A percentile compares a stretch with the other conserved stretches of the same genome.
Evolutionary conservation across 2,329 filamentous ascomycete species (phyloP).

Genomic region (Fusarium stilboides): DNA sequence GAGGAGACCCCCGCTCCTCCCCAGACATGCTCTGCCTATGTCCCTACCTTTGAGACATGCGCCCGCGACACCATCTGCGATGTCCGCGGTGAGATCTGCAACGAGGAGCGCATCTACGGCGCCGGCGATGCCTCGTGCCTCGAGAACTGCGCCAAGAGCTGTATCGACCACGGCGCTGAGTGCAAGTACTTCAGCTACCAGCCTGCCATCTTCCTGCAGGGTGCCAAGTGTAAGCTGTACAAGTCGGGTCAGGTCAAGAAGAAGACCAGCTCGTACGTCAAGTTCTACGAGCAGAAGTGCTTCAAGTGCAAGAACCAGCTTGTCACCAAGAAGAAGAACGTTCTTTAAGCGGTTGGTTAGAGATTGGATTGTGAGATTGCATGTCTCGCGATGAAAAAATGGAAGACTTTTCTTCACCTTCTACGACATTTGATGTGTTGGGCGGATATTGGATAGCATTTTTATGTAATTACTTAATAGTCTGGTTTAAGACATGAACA

Average conservation of each 20-base stretch:
- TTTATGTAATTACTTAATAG: conserved; percentile 37
- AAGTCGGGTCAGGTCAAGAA: conserved; percentile 18
- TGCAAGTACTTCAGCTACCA: conserved; percentile 37
- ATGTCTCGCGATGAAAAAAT: not conserved
- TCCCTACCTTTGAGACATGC: conserved; percentile 26
- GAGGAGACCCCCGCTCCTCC: conserved; percentile 10
- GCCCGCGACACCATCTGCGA: conserved; percentile 26
- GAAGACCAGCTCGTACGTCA: conserved; percentile 8
- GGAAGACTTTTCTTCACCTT: conserved; percentile 31
- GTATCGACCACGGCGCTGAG: conserved; percentile 19
- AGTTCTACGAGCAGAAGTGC: conserved; percentile 39
- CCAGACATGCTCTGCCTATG: conserved; percentile 31
- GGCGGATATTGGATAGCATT: conserved; percentile 22
- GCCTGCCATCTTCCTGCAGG: not conserved
- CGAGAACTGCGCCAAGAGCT: conserved; percentile 42
- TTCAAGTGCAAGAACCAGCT: conserved; percentile 26
- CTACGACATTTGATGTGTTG: conserved; percentile 20
- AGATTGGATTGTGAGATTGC: not conserved
- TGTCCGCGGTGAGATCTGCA: conserved; percentile 18
- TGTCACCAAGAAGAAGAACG: not conserved
- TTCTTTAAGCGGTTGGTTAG: not conserved
- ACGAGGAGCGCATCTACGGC: conserved; percentile 15
- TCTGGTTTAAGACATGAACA: conserved; percentile 34
- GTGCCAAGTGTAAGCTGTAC: conserved; percentile 39
- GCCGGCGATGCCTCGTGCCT: conserved; percentile 27